phyloP scores from a whole-genome alignment of 2,329 filamentous ascomycete genomes.

The Onygenales sp. region DNA sequence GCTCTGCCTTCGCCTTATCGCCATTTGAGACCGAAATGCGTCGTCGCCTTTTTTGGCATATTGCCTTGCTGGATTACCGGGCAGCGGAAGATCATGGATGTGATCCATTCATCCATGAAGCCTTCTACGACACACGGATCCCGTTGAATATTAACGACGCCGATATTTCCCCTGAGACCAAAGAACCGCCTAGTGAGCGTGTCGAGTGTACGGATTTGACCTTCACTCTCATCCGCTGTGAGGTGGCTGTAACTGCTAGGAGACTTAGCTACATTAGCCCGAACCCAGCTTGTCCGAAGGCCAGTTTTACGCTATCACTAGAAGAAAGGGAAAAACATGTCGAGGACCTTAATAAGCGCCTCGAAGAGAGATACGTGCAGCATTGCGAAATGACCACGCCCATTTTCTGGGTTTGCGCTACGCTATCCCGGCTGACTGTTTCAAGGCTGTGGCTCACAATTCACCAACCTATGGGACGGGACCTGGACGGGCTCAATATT shows the following conservation, averaged over 20 bases:
- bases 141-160: slow-evolving; percentile 46
- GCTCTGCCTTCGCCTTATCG: slow-evolving; percentile 36
- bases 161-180: slow-evolving; percentile 40
- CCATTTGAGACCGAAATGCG: slow-evolving; percentile 45
- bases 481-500: slow-evolving; percentile 43
- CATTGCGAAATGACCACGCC: slow-evolving; percentile 43
- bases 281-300: slow-evolving; percentile 14
- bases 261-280: slow-evolving; percentile 30
- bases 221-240: slow-evolving; percentile 42
- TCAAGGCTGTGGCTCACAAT: slow-evolving; percentile 70
- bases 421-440: slow-evolving; percentile 61
- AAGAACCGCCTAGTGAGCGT: slow-evolving; percentile 38
- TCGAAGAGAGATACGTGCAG: slow-evolving; percentile 47
- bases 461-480: slow-evolving; percentile 60
- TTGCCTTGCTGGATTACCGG: slow-evolving; percentile 39
- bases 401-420: slow-evolving; percentile 59
- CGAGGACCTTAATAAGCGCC: slow-evolving; percentile 42
- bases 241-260: slow-evolving; percentile 38
- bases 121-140: slow-evolving; percentile 37
- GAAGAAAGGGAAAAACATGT: slow-evolving; percentile 38
- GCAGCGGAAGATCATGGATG: slow-evolving; percentile 42
- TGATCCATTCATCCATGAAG: slow-evolving; percentile 35
- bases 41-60: slow-evolving; percentile 43
- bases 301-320: slow-evolving; percentile 12
- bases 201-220: slow-evolving; percentile 47